These are phyloP conservation scores for Auricularia sp. DNA, from an alignment of 768 basidiomycete genomes.

Conservation along the genomic window DNA sequence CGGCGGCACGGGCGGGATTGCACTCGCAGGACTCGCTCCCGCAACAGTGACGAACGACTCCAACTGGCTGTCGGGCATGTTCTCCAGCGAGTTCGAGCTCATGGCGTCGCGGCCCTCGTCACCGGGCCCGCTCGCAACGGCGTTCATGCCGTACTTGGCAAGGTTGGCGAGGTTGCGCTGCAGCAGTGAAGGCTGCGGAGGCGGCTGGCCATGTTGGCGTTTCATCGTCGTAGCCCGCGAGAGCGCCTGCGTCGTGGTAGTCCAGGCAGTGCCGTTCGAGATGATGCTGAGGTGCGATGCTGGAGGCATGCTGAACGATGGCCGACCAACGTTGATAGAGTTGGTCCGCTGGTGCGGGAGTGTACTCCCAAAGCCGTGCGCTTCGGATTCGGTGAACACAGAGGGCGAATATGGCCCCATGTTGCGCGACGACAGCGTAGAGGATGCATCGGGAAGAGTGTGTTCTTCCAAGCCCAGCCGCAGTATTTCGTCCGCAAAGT, in stretches of 20 bases:
- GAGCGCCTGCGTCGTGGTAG: neutral
- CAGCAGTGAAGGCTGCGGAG: conserved; percentile 35
- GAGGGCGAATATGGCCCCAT: neutral
- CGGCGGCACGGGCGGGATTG: neutral
- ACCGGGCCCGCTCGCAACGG: conserved; percentile 66
- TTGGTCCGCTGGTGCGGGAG: neutral
- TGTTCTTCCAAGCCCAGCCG: conserved; percentile 47
- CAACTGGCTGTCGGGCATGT: neutral
- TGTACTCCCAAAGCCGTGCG: neutral
- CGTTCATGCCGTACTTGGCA: conserved; percentile 73
- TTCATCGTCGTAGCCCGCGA: neutral
- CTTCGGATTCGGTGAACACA: neutral
- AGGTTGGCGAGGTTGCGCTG: conserved; percentile 75
- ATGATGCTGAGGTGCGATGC: neutral
- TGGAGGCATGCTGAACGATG: neutral
- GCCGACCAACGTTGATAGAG: neutral
- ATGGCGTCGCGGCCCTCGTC: conserved; percentile 23
- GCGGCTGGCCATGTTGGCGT: neutral
- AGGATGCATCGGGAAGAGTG: neutral
- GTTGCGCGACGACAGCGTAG: neutral
- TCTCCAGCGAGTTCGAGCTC: neutral
- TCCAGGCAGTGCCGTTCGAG: neutral
- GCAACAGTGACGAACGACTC: neutral
- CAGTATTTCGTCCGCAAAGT: conserved; percentile 73
- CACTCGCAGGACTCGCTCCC: neutral